A percentile compares a stretch with the other conserved stretches of the same genome.
Evolutionary conservation across 1,284 basidiomycete species (phyloP).

Genomic region (Apiotrichum domesticum): DNA sequence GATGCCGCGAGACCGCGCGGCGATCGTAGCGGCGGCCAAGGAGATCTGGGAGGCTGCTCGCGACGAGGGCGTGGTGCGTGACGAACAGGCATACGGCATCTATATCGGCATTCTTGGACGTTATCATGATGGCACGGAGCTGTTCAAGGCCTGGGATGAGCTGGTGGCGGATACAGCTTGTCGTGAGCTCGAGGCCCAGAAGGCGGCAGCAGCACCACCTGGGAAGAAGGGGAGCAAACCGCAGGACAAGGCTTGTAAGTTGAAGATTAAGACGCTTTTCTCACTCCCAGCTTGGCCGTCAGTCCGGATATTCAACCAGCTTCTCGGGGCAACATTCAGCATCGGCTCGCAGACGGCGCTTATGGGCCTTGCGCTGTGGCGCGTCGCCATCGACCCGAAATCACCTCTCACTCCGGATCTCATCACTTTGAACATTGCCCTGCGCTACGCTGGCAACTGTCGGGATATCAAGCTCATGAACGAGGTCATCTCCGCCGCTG

Average conservation of each 20-base stretch:
- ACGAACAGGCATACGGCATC: conserved; percentile 41
- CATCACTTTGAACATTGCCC: conserved; percentile 69
- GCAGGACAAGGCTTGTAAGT: neutral
- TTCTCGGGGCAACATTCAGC: conserved; percentile 35
- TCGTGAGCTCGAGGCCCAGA: conserved; percentile 18
- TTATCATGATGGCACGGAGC: conserved; percentile 29
- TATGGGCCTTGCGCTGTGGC: conserved; percentile 34
- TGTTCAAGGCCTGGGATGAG: conserved; percentile 38
- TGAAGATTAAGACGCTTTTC: neutral
- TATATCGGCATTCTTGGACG: conserved; percentile 38
- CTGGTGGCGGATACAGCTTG: conserved; percentile 28
- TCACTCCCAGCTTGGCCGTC: conserved; percentile 30
- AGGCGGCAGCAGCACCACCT: neutral
- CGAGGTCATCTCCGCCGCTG: conserved; percentile 55
- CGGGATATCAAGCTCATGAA: conserved; percentile 59
- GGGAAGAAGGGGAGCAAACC: neutral
- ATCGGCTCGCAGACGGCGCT: conserved; percentile 25
- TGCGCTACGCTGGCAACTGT: conserved; percentile 59
- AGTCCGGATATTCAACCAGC: conserved; percentile 36
- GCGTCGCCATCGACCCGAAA: conserved; percentile 25
- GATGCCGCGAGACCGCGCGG: conserved; percentile 2
- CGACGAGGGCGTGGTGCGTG: conserved; percentile 24
- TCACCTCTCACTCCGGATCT: conserved; percentile 55
- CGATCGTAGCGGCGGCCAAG: neutral
- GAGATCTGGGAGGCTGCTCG: conserved; percentile 28